These are phyloP conservation scores for Cladorrhinum samala DNA, from an alignment of 495 filamentous ascomycete genomes.

Conservation along the genomic window DNA sequence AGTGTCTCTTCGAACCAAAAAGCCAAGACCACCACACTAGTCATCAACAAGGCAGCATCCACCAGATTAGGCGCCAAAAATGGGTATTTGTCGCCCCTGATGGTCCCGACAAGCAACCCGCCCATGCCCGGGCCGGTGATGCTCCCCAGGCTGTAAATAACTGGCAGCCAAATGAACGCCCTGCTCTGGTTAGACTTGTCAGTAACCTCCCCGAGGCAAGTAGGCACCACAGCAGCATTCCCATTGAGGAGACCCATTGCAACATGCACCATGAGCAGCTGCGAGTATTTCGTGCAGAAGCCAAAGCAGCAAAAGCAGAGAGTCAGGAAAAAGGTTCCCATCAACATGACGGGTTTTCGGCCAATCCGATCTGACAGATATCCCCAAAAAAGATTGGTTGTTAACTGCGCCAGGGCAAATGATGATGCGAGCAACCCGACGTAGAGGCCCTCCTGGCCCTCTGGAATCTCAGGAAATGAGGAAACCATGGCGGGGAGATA, in stretches of 20 bases:
- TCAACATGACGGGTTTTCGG: constrained; percentile 84
- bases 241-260: constrained; percentile 92
- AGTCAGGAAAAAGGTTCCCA: constrained; percentile 77
- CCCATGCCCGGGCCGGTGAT: constrained; percentile 89
- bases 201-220: constrained; percentile 90
- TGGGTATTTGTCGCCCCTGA: constrained; percentile 55
- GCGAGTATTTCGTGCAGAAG: constrained; percentile 73
- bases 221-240: constrained; percentile 79
- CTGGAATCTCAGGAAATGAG: constrained; percentile 72
- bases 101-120: constrained; percentile 64
- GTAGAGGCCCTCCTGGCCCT: constrained; percentile 71
- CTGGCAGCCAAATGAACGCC: constrained; percentile 87
- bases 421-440: constrained; percentile 83
- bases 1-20: constrained; percentile 87
- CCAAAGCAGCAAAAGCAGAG: constrained; percentile 81
- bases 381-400: constrained; percentile 92
- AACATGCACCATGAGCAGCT: constrained; percentile 77
- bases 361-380: constrained; percentile 83
- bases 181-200: constrained; percentile 88
- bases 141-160: constrained; percentile 86
- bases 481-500: constrained; percentile 91
- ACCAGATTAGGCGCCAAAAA: constrained; percentile 82
- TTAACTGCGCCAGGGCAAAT: constrained; percentile 87
- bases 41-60: constrained; percentile 58
- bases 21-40: constrained; percentile 66